These are phyloP conservation scores for Cordia subcordata DNA, from an alignment of 257 asterid genomes.

Conservation along the genomic window DNA sequence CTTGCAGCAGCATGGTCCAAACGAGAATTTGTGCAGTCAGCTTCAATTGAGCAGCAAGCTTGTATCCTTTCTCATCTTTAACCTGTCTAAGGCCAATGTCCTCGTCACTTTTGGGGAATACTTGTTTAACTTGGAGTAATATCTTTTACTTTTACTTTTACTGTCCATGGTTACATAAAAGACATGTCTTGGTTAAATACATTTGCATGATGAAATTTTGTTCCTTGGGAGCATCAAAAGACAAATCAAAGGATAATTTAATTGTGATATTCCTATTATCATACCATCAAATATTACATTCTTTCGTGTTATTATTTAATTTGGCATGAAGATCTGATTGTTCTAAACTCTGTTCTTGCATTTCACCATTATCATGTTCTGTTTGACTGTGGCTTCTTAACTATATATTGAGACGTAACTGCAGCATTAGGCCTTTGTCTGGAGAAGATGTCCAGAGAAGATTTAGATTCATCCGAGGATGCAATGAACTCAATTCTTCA, in stretches of 20 bases:
- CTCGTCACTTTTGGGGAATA: not conserved
- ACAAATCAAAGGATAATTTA: not conserved
- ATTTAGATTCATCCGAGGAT: slow-evolving; percentile 73
- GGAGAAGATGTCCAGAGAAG: slow-evolving; percentile 88
- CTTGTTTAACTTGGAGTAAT: not conserved
- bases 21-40: slow-evolving; percentile 83
- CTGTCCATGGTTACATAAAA: not conserved
- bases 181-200: too few relatives aligned
- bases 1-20: slow-evolving; percentile 79
- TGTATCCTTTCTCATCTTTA: slow-evolving; percentile 67
- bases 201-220: not conserved
- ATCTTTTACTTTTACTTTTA: not conserved
- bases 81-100: not conserved
- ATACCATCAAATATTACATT: not conserved
- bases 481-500: slow-evolving; percentile 79
- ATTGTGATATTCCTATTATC: not conserved
- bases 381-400: slow-evolving; percentile 40
- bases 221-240: not conserved
- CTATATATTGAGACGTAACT: slow-evolving; percentile 59
- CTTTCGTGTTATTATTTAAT: not conserved
- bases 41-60: slow-evolving; percentile 82
- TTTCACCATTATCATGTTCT: slow-evolving; percentile 1
- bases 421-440: slow-evolving; percentile 95
- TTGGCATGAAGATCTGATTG: not conserved
- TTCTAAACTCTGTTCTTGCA: slow-evolving; percentile 3